Evolutionary conservation across 306 rosid species (phyloP), one percentile per base, ranked within the genome.

Genomic region (Fragaria iinumae): DNA sequence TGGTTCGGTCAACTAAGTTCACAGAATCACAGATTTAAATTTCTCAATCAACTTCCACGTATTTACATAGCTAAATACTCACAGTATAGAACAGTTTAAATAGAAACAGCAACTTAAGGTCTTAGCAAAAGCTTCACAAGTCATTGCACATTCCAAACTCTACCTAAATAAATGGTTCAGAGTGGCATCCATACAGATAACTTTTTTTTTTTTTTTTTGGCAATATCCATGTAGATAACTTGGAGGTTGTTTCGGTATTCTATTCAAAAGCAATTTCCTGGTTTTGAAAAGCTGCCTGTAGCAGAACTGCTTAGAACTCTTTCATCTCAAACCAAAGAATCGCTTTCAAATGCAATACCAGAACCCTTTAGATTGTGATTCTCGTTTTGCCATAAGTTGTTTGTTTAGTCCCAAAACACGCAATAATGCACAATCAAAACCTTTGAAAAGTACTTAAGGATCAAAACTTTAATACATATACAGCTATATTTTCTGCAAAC

Each of bases 1-100:
- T 20, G 84, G 67, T 67, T 88, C 98, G 50, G 89, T 80, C 77
- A 94, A 87, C 97, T 94, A 77, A 43, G 75, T 71, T 27, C 29
- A 27, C 29, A 27, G 29, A 27, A 27, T 80, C 79, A 74, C 59
- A 50, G 16, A 76, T 21, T 25, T 49, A 56, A 34, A 18, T 0
- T 59, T 6, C 13, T 27, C 69, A 43, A 53, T 53, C 44, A 65
- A 13, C 27, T 72, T 67, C 16, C 67, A 72, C 14, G 52, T 20
- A 1, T 62, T 6, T 7, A 18, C 12, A 23, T 39, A 3, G 27
- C 9, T 25, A 12, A 57, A 57, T 10, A 57, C 65, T 57, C 12
- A 25, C 12, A 23, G 3, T 7, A n/a, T n/a, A 32, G 5, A 64
- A 7, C 45, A 66, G 6, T 12, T 32, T 2, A 4, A 47, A 73